These are phyloP conservation scores for Chytriomyces sp. DNA, from an alignment of 192 early-diverging fungal species.

Conservation along the genomic window DNA sequence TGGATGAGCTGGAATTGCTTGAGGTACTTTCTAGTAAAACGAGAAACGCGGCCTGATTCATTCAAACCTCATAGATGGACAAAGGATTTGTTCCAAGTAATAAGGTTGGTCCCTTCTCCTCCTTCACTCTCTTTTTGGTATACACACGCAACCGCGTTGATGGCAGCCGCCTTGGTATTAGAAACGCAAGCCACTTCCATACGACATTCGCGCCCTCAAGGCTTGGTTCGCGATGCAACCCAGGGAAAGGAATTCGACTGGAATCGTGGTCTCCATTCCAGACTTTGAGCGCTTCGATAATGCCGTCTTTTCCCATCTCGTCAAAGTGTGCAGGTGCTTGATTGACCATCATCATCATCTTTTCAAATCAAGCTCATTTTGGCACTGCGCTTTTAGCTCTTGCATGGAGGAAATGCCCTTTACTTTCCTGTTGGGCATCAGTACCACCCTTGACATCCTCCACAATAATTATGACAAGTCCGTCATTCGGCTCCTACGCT, in stretches of 20 bases:
- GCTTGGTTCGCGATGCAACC: not conserved
- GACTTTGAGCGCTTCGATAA: slow-evolving; percentile 87
- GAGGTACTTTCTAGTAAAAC: too few species aligned
- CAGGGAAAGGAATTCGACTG: not conserved
- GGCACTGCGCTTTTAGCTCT: slow-evolving; percentile 50
- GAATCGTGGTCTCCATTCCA: slow-evolving; percentile 74
- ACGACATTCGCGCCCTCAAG: slow-evolving; percentile 9
- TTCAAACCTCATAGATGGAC: too few species aligned
- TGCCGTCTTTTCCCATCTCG: slow-evolving; percentile 71
- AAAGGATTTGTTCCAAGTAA: not conserved
- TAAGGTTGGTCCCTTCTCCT: too few species aligned
- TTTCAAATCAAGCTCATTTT: not conserved
- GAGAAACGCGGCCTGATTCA: too few species aligned
- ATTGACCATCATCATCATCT: not conserved
- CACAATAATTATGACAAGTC: slow-evolving; percentile 80
- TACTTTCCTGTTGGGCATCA: slow-evolving; percentile 80
- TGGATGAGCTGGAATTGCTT: too few species aligned
- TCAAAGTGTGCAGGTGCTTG: slow-evolving; percentile 66
- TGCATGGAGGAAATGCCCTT: slow-evolving; percentile 75
- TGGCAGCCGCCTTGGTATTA: too few species aligned
- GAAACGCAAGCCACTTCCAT: not conserved
- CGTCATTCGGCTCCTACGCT: slow-evolving; percentile 69
- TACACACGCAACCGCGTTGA: too few species aligned
- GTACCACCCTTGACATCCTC: slow-evolving; percentile 80
- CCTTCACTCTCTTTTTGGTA: too few species aligned